These are phyloP conservation scores for Penstemon davidsonii DNA, from an alignment of 257 asterid species.

Conservation along the genomic window DNA sequence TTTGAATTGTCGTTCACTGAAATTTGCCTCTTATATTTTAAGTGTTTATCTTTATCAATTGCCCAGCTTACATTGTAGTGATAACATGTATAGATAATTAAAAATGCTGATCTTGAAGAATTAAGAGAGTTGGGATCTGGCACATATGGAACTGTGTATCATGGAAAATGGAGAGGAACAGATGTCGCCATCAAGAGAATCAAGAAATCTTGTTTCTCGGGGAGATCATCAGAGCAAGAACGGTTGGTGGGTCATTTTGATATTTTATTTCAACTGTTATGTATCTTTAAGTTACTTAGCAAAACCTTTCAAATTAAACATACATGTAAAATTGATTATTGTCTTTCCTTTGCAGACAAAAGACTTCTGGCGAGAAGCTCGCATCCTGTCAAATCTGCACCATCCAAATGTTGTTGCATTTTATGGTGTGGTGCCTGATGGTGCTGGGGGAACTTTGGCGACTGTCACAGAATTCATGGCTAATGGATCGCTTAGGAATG, in stretches of 20 bases:
- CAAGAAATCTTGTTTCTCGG: conserved; percentile 62
- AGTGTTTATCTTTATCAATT: conserved; percentile 3
- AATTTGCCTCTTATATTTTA: conserved; percentile 4
- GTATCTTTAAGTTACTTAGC: conserved; percentile 1
- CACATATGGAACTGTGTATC: conserved; percentile 77
- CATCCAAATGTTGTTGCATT: conserved; percentile 84
- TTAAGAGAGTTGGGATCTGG: conserved; percentile 77
- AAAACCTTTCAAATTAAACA: conserved; percentile 20
- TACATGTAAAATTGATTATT: conserved; percentile 10
- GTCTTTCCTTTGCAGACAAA: conserved; percentile 41
- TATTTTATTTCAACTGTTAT: conserved; percentile 16
- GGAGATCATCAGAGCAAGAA: conserved; percentile 68
- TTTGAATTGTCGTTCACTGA: conserved; percentile 19
- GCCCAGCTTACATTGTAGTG: conserved; percentile 15
- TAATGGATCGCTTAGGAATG: conserved; percentile 70
- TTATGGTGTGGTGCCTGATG: conserved; percentile 87
- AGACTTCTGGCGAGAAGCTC: conserved; percentile 85
- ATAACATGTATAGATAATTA: conserved; percentile 52
- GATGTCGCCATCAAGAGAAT: conserved; percentile 82
- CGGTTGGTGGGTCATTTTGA: conserved; percentile 57
- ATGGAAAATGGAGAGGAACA: conserved; percentile 84
- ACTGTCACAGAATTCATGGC: conserved; percentile 79
- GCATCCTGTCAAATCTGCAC: conserved; percentile 65
- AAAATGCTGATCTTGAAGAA: conserved; percentile 82
- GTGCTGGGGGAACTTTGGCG: conserved; percentile 75